Base-by-base conservation (phyloP, 176 grass and related monocot species). In the Calamus simplicifolius region DNA sequence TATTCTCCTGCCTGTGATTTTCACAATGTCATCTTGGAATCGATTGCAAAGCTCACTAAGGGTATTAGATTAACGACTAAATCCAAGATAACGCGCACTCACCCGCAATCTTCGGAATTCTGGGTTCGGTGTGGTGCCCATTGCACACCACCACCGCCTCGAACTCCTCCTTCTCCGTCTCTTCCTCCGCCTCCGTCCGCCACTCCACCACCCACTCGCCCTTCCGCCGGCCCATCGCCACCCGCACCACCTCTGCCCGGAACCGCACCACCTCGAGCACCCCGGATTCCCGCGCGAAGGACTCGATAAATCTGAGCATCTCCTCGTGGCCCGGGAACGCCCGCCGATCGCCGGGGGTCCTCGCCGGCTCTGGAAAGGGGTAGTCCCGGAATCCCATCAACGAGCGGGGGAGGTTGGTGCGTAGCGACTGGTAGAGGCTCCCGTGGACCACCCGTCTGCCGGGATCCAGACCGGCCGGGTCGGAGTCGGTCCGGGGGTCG, bases 371-470 rank as follows among this genome's bases (percentile, higher is more conserved):
- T 0, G 16, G 62, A 8, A 81, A 35, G 29, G 57, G 54, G 35
- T 73, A 76, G 31, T 56, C 54, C 2, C 65, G 57, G 64, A 82
- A 78, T 29, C 78, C 78, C 78, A 81, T 86, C 49, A 86, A 60
- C 73, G 72, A 50, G 54, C 78, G 64, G 19, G 78, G 73, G 56
- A 86, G 78, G 78, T 86, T 78, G 26, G 69, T 86, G 59, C 69
- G 73, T 29, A 86, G 78, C 58, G 77, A 86, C 63, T 54, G 48
- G 69, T 86, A 86, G 58, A 77, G 30, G 69, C 83, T 81, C 16
- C 82, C 23, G 35, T 77, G 77, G 27, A 81, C 78, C 51, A 48
- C 73, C 58, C 10, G 27, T 62, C 51, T 18, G 17, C 8, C 61
- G 10, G 66, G 67, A 54, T 76, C 49, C 59, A 48, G 29, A 56